Evolutionary conservation across 2,329 filamentous ascomycete genomes (phyloP).

Genomic region (Ploettnerulaceae sp.): DNA sequence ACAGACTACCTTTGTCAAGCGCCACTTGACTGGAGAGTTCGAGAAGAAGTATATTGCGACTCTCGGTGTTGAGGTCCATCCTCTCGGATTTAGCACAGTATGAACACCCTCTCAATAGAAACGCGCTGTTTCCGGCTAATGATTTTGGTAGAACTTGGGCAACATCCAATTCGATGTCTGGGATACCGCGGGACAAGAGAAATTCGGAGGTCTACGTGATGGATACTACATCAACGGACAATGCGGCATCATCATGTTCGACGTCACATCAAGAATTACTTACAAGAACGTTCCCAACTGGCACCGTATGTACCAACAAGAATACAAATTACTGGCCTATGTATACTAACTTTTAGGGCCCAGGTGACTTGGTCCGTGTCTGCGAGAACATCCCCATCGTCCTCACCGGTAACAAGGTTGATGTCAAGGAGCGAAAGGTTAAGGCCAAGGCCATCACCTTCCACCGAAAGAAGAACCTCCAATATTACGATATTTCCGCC

Average conservation of each 20-base stretch:
- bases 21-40: conserved; percentile 98
- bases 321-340: neutral
- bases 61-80: conserved; percentile 98
- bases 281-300: conserved; percentile 99
- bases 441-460: conserved; percentile 99
- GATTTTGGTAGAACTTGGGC: conserved; percentile 69
- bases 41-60: conserved; percentile 99
- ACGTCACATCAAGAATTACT: conserved; percentile 98
- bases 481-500: conserved; percentile 99
- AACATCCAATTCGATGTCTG: conserved; percentile 98
- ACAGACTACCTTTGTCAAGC: conserved; percentile 99
- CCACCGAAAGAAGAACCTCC: conserved; percentile 99
- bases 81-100: conserved; percentile 96
- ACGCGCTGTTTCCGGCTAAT: conserved; percentile 2
- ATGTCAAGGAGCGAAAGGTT: conserved; percentile 99
- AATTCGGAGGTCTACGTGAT: conserved; percentile 98
- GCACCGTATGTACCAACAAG: conserved; percentile 71
- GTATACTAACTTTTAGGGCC: conserved; percentile 16
- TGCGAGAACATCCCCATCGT: conserved; percentile 99
- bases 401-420: conserved; percentile 98
- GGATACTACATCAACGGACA: conserved; percentile 99
- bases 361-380: conserved; percentile 96
- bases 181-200: conserved; percentile 99
- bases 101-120: conserved; percentile 39
- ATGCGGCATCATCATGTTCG: conserved; percentile 99